Percentiles rank a stretch among this genome's conserved stretches.
These are phyloP conservation scores for Phialophora chinensis DNA, from an alignment of 2,329 filamentous ascomycete species.

Conservation along the genomic window DNA sequence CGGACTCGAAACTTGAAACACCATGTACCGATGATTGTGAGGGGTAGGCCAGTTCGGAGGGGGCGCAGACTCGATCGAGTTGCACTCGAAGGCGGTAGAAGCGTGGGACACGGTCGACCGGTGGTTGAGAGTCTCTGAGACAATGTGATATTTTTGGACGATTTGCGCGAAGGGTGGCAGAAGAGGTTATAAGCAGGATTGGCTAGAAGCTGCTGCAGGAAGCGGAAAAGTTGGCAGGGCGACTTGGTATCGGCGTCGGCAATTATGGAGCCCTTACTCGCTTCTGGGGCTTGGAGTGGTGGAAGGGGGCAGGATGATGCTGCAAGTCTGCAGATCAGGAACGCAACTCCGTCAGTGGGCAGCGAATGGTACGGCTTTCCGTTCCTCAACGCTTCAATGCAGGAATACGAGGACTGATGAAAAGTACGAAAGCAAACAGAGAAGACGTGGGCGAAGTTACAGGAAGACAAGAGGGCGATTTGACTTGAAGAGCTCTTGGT, in stretches of 20 bases:
- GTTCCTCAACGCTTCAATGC: not conserved
- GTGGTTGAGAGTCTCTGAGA: slow-evolving; percentile 11
- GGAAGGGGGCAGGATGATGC: slow-evolving; percentile 5
- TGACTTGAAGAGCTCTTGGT: not conserved
- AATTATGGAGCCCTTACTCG: slow-evolving; percentile 11
- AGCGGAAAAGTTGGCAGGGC: slow-evolving; percentile 34
- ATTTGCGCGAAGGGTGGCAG: slow-evolving; percentile 9
- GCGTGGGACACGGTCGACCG: slow-evolving; percentile 6
- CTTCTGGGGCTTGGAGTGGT: not conserved
- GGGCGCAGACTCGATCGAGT: slow-evolving; percentile 3
- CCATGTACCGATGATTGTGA: slow-evolving; percentile 18
- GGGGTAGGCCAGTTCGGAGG: not conserved
- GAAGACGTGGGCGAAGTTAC: not conserved
- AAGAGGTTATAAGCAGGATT: slow-evolving; percentile 23
- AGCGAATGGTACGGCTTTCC: not conserved
- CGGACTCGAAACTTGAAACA: slow-evolving; percentile 16
- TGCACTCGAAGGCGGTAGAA: slow-evolving; percentile 4
- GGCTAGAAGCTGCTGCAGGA: slow-evolving; percentile 24
- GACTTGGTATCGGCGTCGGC: slow-evolving; percentile 25
- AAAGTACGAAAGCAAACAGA: not conserved
- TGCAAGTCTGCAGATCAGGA: slow-evolving; percentile 16
- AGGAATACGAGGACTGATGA: not conserved
- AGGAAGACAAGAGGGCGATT: not conserved
- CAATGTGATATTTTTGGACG: slow-evolving; percentile 31
- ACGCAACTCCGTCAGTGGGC: not conserved